phyloP scores from a whole-genome alignment of 106 monocot species.

The Chionographis japonica region DNA sequence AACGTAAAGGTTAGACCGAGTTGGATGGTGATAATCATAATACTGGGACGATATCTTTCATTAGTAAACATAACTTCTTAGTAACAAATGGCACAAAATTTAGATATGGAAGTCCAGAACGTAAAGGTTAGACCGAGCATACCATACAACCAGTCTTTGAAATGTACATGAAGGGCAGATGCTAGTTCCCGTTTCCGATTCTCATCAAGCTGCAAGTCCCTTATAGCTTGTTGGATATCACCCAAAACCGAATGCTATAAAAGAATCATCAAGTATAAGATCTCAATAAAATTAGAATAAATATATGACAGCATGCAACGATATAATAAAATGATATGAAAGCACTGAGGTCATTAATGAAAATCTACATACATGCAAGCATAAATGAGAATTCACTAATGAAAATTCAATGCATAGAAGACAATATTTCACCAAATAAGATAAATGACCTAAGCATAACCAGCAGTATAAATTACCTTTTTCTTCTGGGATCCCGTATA shows the following conservation, averaged over 20 bases:
- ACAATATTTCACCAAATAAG: no score
- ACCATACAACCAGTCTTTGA: slow-evolving; percentile 93
- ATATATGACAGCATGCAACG: background rate
- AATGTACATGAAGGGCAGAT: slow-evolving; percentile 65
- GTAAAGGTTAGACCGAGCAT: background rate
- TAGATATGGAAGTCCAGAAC: no score
- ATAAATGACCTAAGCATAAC: background rate
- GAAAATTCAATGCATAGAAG: no score
- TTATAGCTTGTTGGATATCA: slow-evolving; percentile 66
- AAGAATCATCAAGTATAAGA: background rate
- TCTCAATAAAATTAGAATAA: background rate
- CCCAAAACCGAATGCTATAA: slow-evolving; percentile 40
- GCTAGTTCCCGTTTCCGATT: slow-evolving; percentile 58
- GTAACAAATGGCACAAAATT: no score
- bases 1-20: background rate
- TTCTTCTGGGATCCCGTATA: slow-evolving; percentile 46
- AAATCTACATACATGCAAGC: no score
- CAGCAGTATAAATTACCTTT: slow-evolving; percentile 30
- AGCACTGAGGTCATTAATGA: no score
- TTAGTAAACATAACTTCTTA: no score
- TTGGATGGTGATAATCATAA: no score
- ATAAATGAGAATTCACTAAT: no score
- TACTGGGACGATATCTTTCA: no score
- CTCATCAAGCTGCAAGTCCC: slow-evolving; percentile 60
- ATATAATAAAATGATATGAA: no score